Evolutionary conservation across 2,329 filamentous ascomycete genomes (phyloP), one percentile per base, ranked within the genome.

Genomic region (Clarireedia sp.): DNA sequence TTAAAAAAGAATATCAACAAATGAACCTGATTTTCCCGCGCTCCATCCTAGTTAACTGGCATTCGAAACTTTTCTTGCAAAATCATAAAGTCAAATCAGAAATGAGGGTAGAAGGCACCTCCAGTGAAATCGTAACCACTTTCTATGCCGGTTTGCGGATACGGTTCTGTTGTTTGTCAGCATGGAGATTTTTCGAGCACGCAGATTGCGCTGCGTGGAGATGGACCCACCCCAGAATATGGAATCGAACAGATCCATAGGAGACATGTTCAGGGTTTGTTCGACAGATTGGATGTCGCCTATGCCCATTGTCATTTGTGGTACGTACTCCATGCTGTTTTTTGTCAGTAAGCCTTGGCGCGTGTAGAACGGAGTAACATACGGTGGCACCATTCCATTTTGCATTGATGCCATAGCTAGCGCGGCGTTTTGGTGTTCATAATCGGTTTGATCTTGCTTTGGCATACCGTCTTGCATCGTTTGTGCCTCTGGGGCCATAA

Each of bases 211-310:
- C 4, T 17, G n/a, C 14, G 8, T n/a, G 17, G 21, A 9, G 17
- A 14, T 16, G 29, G 10, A 73, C 79, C 67, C 70, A 84, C 81
- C 82, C 76, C 81, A 84, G 71, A 84, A 85, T 46, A 86, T 86
- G 3, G 81, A 83, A 63, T 85, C 81, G 65, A 84, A 86, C 0
- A 86, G 70, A 58, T 86, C 82, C 80, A 86, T 82, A 0, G 82
- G 82, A 38, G 82, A 82, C 74, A 85, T 81, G 61, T 81, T 79
- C 36, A 80, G 72, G 3, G 77, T 73, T 16, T 79, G 78, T 57
- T 84, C 82, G 10, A 80, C 70, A 37, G 72, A 68, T 48, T 71
- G 68, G 49, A 82, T 69, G 46, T 75, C 76, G 6, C 66, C 48
- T 65, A 68, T 44, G 70, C 66, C 55, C 10, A 64, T 47, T 2